phyloP scores from a whole-genome alignment of 805 yeast species.

The Debaryomyces hansenii region DNA sequence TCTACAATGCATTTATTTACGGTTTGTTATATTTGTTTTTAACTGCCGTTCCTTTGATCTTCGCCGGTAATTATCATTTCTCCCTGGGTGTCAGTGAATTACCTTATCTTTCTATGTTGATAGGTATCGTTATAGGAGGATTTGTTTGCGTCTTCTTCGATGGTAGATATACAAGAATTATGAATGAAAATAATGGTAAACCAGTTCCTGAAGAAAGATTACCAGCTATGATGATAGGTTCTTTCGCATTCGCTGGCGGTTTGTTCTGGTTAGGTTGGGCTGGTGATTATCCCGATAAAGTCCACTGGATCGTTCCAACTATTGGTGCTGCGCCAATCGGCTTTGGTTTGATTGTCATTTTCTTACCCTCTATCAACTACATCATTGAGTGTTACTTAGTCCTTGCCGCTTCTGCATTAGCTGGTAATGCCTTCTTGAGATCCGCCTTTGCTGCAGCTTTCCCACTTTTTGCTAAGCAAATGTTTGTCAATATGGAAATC shows the following conservation, averaged over 20 bases:
- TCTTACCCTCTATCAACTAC: conserved; percentile 61
- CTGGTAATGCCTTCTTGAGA: conserved; percentile 61
- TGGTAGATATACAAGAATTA: conserved; percentile 12
- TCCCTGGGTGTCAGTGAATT: conserved; percentile 22
- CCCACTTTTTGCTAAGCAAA: conserved; percentile 56
- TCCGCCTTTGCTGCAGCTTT: conserved; percentile 61
- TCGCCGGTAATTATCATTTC: conserved; percentile 37
- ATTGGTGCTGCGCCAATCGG: conserved; percentile 44
- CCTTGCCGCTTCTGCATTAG: conserved; percentile 63
- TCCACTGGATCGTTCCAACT: conserved; percentile 76
- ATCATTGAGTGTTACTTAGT: conserved; percentile 59
- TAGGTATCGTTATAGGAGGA: conserved; percentile 35
- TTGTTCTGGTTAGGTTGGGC: conserved; percentile 88
- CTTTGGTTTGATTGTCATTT: conserved; percentile 52
- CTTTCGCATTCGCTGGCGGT: conserved; percentile 71
- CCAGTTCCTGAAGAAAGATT: conserved; percentile 80
- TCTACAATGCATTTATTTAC: conserved; percentile 34
- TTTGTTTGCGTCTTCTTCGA: conserved; percentile 23
- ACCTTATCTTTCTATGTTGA: conserved; percentile 31
- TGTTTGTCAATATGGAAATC: conserved; percentile 51
- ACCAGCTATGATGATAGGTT: conserved; percentile 74
- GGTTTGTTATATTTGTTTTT: conserved; percentile 40
- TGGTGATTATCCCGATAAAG: conserved; percentile 67
- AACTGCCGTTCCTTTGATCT: conserved; percentile 38
- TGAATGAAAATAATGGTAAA: conserved; percentile 52